phyloP scores from a whole-genome alignment of 768 basidiomycete species.

The Mycena chlorophos region DNA sequence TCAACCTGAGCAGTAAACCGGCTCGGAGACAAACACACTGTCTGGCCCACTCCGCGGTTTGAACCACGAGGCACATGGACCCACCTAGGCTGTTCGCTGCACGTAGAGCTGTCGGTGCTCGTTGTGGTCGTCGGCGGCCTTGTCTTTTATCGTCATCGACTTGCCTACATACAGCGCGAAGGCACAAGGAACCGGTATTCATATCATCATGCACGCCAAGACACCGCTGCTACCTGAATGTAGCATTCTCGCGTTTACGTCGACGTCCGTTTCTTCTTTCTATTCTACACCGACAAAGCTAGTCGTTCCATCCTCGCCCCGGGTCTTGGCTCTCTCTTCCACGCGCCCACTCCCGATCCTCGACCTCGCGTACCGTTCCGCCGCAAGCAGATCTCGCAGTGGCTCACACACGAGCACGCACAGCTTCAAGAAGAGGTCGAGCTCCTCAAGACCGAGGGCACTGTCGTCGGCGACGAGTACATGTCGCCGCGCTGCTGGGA shows the following conservation, averaged over 20 bases:
- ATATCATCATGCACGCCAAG: conserved; percentile 95
- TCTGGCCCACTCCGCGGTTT: conserved; percentile 15
- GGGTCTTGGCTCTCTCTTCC: conserved; percentile 85
- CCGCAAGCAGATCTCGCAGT: conserved; percentile 90
- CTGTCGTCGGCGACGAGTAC: conserved; percentile 62
- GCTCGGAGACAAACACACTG: conserved; percentile 3
- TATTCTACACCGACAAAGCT: conserved; percentile 80
- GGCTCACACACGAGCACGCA: conserved; percentile 86
- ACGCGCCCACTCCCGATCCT: conserved; percentile 80
- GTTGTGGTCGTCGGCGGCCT: conserved; percentile 25
- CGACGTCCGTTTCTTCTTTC: conserved; percentile 60
- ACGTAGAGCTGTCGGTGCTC: conserved; percentile 26
- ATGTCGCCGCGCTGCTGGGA: conserved; percentile 72
- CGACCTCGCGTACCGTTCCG: conserved; percentile 91
- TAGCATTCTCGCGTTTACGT: conserved; percentile 95
- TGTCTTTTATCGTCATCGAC: conserved; percentile 24
- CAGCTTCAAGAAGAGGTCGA: conserved; percentile 81
- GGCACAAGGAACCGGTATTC: conserved; percentile 93
- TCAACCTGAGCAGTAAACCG: not conserved
- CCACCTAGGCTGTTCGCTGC: conserved; percentile 26
- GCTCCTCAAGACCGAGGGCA: conserved; percentile 53
- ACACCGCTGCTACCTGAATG: conserved; percentile 93
- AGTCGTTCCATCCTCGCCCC: conserved; percentile 98
- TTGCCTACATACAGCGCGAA: no score
- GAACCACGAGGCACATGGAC: conserved; percentile 26